Evolutionary conservation across 2,329 filamentous ascomycete species (phyloP).

Genomic region (Trichoderma citrinoviride): DNA sequence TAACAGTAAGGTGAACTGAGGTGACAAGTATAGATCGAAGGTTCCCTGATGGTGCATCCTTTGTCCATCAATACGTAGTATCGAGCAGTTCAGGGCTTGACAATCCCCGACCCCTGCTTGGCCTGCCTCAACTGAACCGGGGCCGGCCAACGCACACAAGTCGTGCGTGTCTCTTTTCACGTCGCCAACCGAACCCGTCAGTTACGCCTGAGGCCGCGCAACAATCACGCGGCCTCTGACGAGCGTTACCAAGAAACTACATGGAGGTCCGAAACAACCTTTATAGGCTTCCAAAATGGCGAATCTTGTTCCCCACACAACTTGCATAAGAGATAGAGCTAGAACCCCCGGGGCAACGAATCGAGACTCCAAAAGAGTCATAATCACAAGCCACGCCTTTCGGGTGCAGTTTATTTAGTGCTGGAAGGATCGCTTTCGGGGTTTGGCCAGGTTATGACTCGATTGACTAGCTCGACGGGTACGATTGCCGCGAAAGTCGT

Average conservation of each 20-base stretch:
- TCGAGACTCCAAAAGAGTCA: not conserved
- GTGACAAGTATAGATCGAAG: not conserved
- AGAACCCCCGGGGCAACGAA: not conserved
- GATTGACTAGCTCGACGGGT: not conserved
- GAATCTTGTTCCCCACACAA: not conserved
- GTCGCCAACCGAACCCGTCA: not conserved
- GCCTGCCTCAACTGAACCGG: not conserved
- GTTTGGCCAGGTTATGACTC: not conserved
- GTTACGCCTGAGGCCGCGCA: slow-evolving; percentile 9
- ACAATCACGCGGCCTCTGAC: slow-evolving; percentile 17
- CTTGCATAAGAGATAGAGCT: not conserved
- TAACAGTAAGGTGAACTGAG: too few relatives aligned
- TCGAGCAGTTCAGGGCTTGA: not conserved
- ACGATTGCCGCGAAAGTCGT: slow-evolving; percentile 10
- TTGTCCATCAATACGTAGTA: not conserved
- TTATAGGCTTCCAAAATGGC: not conserved
- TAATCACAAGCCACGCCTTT: not conserved
- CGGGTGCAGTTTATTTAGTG: not conserved
- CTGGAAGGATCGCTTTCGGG: not conserved
- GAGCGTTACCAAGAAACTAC: not conserved
- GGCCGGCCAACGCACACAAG: not conserved
- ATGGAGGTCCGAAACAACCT: slow-evolving; percentile 6
- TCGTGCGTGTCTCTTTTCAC: not conserved
- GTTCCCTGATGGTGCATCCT: not conserved
- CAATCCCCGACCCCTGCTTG: not conserved